Percentiles rank a stretch among this genome's conserved stretches.
These are phyloP conservation scores for Rhizodiscina lignyota DNA, from an alignment of 495 filamentous ascomycete species.

Conservation along the genomic window DNA sequence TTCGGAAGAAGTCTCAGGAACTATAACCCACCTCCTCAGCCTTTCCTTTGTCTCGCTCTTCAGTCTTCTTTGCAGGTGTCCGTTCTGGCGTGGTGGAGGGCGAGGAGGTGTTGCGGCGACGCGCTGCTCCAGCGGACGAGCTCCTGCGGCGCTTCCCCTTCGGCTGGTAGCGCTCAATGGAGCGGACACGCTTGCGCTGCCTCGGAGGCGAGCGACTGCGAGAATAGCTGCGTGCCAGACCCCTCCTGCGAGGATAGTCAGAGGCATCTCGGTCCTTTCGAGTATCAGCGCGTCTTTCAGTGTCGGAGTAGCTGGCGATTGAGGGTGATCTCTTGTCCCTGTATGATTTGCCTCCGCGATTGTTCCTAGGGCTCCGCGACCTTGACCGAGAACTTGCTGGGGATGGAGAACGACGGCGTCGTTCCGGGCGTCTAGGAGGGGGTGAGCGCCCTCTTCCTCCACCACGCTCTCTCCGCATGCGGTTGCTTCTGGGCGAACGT, in stretches of 20 bases:
- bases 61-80: too few species aligned
- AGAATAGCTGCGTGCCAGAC: slow-evolving; percentile 26
- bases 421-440: slow-evolving; percentile 19
- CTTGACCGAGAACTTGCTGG: slow-evolving; percentile 15
- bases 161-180: slow-evolving; percentile 8
- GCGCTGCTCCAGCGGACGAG: too few species aligned
- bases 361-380: slow-evolving; percentile 6
- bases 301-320: slow-evolving; percentile 1
- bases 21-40: too few species aligned
- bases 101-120: slow-evolving; percentile 9
- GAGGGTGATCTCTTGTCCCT: slow-evolving; percentile 23
- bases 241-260: slow-evolving; percentile 21
- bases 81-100: too few species aligned
- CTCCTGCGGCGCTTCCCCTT: slow-evolving; percentile 3
- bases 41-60: too few species aligned
- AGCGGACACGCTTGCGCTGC: slow-evolving; percentile 5
- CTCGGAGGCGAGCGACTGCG: slow-evolving; percentile 12
- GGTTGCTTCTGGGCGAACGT: slow-evolving; percentile 42
- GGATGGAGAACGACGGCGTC: slow-evolving; percentile 1
- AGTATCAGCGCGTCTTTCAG: slow-evolving; percentile 31
- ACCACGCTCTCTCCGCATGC: slow-evolving; percentile 12
- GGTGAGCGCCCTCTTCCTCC: slow-evolving; percentile 24
- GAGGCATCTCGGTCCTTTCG: slow-evolving; percentile 23
- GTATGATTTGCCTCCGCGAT: slow-evolving; percentile 22
- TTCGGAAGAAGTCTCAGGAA: too few species aligned